Evolutionary conservation across 148 eudicot species (phyloP), one percentile per base, ranked within the genome.

Genomic region (Polygonum maritimum): DNA sequence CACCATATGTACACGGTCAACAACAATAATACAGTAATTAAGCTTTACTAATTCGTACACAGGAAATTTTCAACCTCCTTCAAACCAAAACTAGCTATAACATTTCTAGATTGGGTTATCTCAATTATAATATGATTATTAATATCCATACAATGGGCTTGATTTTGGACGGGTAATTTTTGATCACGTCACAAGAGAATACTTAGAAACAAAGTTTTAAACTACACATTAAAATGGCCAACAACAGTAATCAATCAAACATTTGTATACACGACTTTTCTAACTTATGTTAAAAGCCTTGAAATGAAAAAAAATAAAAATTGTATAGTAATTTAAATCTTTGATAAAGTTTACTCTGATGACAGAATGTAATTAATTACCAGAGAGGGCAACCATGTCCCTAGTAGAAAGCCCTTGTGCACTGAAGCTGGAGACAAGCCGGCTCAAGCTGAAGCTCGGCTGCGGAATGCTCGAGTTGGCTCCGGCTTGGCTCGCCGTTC

Each of bases 401-500:
- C 75, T 86, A 26, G 83, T 15, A 12, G 89, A 83, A 71, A 89
- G 91, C 8, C 93, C 93, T 2, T 84, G 76, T 60, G 79, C 69
- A 22, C 62, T 75, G 83, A 87, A 89, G 5, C 79, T 81, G 2
- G 87, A 67, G 45, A 86, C 80, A 73, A 89, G 89, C 15, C 41
- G 18, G 70, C 47, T 76, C 3, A 89, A 87, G 75, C 71, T 83
- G 3, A 77, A 84, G 26, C 78, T 76, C 12, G 93, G 90, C 21
- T 82, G 78, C 5, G 90, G 90, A 47, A 89, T 86, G 83, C 88
- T 73, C 78, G 55, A 84, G 44, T 89, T 89, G 2, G 93, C 93
- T 0, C 83, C 89, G 6, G 80, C 73, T 74, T 74, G 82, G 79
- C 86, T 89, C 0, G 93, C 88, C 18, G 89, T 82, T 73, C 55